Evolutionary conservation across 2,329 filamentous ascomycete species (phyloP), one percentile per base, ranked within the genome.

Genomic region (Apiospora hydei): DNA sequence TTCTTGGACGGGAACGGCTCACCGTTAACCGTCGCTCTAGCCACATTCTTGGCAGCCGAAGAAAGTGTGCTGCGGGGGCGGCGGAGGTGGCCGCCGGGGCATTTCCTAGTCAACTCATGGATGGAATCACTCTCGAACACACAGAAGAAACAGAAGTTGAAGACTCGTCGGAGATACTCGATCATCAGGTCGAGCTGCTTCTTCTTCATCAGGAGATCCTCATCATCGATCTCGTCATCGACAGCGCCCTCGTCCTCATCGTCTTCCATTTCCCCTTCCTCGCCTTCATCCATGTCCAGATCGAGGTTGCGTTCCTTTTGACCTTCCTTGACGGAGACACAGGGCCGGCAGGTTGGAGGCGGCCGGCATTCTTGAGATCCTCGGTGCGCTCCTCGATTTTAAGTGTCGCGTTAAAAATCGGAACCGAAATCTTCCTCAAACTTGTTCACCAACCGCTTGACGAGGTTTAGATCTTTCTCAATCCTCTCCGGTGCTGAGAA

Each of bases 141-240:
- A 81, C 96, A 99, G 86, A 98, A 99, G 87, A 99, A 98, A 85
- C 96, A 99, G 84, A 99, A 98, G 84, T 96, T 98, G 88, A 97
- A 97, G 70, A 99, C 96, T 21, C 96, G 92, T 70, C 96, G 94
- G 73, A 99, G 88, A 81, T 99, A 99, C 84, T 99, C 96, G 70
- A 98, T 96, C 82, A 98, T 88, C 47, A 99, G 87, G 83, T 99
- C 96, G 69, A 99, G 90, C 79, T 96, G 95, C 87, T 99, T 98
- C 89, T 98, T 98, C 87, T 97, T 96, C 53, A 92, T 89, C 71
- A 98, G 82, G 51, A 98, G 86, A 53, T 98, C 94, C 79, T 98
- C 94, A 78, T 97, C 94, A 77, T 99, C 96, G 46, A 92, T 88
- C 74, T 98, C 96, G 70, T 96, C 94, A 73, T 94, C 90, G 53